phyloP scores from a whole-genome alignment of 2,329 filamentous ascomycete genomes.

The Fonsecaea pedrosoi region DNA sequence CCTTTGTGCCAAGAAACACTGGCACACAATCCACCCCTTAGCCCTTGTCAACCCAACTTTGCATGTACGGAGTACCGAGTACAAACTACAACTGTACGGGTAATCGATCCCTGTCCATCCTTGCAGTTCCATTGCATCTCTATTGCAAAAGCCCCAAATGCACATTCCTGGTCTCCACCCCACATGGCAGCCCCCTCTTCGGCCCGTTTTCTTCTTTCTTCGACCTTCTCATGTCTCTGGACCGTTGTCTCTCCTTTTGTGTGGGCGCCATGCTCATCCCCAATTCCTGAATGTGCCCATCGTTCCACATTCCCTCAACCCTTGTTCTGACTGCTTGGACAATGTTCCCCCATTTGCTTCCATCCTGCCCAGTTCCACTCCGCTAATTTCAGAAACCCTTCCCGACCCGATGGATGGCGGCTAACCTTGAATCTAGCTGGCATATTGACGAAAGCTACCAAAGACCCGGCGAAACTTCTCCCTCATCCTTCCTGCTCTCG shows the following conservation, averaged over 20 bases:
- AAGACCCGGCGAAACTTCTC: not conserved
- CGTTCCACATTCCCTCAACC: not conserved
- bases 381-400: slow-evolving; percentile 9
- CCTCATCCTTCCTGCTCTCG: not conserved
- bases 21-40: not conserved
- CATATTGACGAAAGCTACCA: not conserved
- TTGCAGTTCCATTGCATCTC: slow-evolving; percentile 1
- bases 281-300: slow-evolving; percentile 6
- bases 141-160: slow-evolving; percentile 1
- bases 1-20: not conserved
- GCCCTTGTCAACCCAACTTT: not conserved
- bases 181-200: not conserved
- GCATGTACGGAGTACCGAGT: not conserved
- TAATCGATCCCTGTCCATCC: not conserved
- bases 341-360: slow-evolving; percentile 3
- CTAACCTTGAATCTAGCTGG: slow-evolving; percentile 3
- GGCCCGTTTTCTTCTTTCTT: not conserved
- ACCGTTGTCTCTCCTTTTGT: not conserved
- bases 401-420: slow-evolving; percentile 15
- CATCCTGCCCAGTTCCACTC: not conserved
- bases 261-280: not conserved
- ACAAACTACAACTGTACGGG: not conserved
- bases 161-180: not conserved
- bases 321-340: not conserved
- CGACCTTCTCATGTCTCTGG: not conserved